These are phyloP conservation scores for Mycena pura DNA, from an alignment of 768 basidiomycete genomes.

Conservation along the genomic window DNA sequence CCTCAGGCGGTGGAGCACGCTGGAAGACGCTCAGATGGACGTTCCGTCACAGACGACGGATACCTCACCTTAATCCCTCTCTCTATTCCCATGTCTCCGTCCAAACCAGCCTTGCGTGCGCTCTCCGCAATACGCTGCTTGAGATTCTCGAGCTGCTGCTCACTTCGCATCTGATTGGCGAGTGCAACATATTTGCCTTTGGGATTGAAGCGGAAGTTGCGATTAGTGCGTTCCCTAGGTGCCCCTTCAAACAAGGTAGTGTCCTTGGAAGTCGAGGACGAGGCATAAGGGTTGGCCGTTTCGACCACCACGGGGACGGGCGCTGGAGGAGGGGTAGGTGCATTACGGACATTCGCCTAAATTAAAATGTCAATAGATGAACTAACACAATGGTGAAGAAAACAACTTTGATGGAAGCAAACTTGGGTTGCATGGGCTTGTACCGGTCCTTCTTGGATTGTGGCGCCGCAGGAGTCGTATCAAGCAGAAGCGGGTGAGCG, in stretches of 20 bases:
- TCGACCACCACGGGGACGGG: constrained; percentile 46
- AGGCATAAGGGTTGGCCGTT: constrained; percentile 79
- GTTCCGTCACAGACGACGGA: background rate
- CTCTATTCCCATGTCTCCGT: constrained; percentile 91
- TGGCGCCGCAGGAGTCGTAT: constrained; percentile 60
- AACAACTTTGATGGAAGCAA: constrained; percentile 88
- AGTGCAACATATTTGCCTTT: constrained; percentile 91
- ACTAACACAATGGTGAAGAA: background rate
- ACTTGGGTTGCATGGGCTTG: constrained; percentile 99
- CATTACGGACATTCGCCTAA: constrained; percentile 80
- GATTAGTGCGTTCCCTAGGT: constrained; percentile 72
- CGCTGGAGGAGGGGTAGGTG: constrained; percentile 64
- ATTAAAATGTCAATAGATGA: background rate
- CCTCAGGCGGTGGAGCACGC: constrained; percentile 85
- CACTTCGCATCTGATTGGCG: constrained; percentile 73
- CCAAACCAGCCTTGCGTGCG: constrained; percentile 91
- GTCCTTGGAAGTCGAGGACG: constrained; percentile 56
- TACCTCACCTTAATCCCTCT: constrained; percentile 84
- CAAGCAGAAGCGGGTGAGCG: constrained; percentile 85
- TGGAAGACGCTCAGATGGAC: constrained; percentile 34
- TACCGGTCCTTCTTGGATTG: constrained; percentile 91
- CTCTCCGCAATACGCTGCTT: constrained; percentile 94
- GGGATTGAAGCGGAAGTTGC: constrained; percentile 84
- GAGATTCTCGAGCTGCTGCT: constrained; percentile 85
- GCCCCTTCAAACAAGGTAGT: constrained; percentile 71